Evolutionary conservation across 495 filamentous ascomycete species (phyloP).

Genomic region (Trichoderma erinaceum): DNA sequence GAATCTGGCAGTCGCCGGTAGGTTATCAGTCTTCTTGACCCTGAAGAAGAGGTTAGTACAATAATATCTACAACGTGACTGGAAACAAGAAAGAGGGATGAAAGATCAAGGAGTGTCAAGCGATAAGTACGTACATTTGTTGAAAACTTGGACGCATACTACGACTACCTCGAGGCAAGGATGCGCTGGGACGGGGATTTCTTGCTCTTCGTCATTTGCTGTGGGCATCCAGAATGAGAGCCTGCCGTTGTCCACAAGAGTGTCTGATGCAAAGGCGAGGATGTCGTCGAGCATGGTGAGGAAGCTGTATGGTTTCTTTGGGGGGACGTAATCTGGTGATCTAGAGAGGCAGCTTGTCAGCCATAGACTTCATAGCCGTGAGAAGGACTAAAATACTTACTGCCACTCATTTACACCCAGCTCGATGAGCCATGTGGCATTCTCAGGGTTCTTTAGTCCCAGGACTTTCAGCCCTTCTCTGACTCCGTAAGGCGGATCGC

Average conservation of each 20-base stretch:
- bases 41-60: conserved; percentile 32
- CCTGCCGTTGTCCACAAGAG: conserved; percentile 76
- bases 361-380: not conserved
- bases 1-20: conserved; percentile 67
- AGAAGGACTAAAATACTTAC: conserved; percentile 37
- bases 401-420: conserved; percentile 66
- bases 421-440: conserved; percentile 53
- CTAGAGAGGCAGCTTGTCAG: conserved; percentile 31
- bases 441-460: conserved; percentile 62
- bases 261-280: conserved; percentile 67
- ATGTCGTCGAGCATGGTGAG: conserved; percentile 84
- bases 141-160: conserved; percentile 79
- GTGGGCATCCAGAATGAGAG: conserved; percentile 98
- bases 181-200: conserved; percentile 72
- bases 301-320: conserved; percentile 88
- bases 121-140: conserved; percentile 55
- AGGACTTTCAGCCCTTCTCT: conserved; percentile 86
- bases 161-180: conserved; percentile 67
- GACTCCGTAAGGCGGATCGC: conserved; percentile 97
- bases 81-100: not conserved
- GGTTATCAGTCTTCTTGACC: conserved; percentile 81
- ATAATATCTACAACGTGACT: not conserved
- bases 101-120: conserved; percentile 1
- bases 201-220: conserved; percentile 65
- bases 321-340: conserved; percentile 72